These are phyloP conservation scores for Solanum tacnaense DNA, from an alignment of 257 asterid species.

Conservation along the genomic window DNA sequence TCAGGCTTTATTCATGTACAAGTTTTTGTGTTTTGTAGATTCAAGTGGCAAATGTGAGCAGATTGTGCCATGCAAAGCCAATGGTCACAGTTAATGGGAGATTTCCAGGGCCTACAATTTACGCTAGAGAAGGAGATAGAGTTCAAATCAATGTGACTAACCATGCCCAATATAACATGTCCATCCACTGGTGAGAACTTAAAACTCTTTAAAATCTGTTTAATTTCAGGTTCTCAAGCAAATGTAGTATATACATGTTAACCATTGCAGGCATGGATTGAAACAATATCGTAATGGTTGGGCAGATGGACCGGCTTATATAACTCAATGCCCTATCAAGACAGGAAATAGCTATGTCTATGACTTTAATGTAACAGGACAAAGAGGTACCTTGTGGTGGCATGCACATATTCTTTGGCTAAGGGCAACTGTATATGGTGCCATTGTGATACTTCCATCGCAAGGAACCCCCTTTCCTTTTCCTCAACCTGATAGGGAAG, in stretches of 20 bases:
- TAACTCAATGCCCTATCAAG: constrained; percentile 55
- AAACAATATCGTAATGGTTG: constrained; percentile 38
- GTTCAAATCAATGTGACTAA: constrained; percentile 44
- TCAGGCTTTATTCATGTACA: not conserved
- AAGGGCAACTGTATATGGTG: constrained; percentile 63
- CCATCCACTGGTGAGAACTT: constrained; percentile 41
- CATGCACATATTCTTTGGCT: constrained; percentile 40
- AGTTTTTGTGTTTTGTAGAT: constrained; percentile 13
- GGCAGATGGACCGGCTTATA: constrained; percentile 23
- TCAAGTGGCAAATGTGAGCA: constrained; percentile 49
- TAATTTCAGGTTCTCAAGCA: not conserved
- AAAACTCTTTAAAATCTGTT: not conserved
- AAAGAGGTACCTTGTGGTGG: constrained; percentile 21
- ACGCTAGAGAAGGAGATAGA: constrained; percentile 14
- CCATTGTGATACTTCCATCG: constrained; percentile 44
- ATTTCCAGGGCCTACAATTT: constrained; percentile 3
- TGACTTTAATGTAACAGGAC: constrained; percentile 30
- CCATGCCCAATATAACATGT: constrained; percentile 55
- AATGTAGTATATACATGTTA: not conserved
- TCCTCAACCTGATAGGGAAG: constrained; percentile 31
- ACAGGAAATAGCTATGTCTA: constrained; percentile 36
- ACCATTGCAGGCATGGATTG: constrained; percentile 44
- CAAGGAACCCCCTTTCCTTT: constrained; percentile 46
- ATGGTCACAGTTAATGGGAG: constrained; percentile 54
- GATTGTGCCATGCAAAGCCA: constrained; percentile 49